Evolutionary conservation across 2,329 filamentous ascomycete species (phyloP).

Genomic region (Colletotrichum shisoi): DNA sequence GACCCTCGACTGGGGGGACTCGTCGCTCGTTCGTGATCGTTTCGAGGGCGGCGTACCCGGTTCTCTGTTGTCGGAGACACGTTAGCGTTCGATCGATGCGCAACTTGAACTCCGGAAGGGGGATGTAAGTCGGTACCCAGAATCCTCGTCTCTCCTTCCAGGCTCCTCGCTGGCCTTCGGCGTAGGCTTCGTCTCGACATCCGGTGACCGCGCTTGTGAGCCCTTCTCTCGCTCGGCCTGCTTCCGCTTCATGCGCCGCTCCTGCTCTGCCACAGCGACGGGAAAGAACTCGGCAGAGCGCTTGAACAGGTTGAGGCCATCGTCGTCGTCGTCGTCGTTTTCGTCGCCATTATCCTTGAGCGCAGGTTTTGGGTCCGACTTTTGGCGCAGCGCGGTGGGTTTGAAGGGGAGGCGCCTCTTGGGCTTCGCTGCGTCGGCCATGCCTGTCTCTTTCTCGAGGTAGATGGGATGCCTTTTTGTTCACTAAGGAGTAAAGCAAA

Average conservation of each 20-base stretch:
- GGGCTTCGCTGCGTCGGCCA: conserved; percentile 38
- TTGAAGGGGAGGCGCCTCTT: conserved; percentile 60
- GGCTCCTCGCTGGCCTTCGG: conserved; percentile 17
- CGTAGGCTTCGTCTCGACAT: conserved; percentile 1
- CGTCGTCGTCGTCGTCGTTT: conserved; percentile 48
- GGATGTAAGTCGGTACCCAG: conserved; percentile 3
- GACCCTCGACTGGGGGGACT: conserved; percentile 30
- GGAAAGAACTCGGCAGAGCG: conserved; percentile 60
- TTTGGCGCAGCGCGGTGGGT: conserved; percentile 54
- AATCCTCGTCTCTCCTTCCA: conserved; percentile 39
- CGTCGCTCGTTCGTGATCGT: conserved; percentile 44
- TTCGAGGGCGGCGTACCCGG: conserved; percentile 51
- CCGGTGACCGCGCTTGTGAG: conserved; percentile 26
- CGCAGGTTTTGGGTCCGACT: conserved; percentile 44
- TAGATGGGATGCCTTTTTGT: not conserved
- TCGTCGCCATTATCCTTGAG: conserved; percentile 35
- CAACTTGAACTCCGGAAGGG: not conserved
- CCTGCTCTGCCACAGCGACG: conserved; percentile 53
- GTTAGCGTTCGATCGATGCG: conserved; percentile 36
- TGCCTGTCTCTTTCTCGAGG: not conserved
- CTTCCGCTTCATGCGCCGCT: conserved; percentile 42
- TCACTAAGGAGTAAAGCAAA: not conserved
- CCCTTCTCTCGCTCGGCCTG: conserved; percentile 31
- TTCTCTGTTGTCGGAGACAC: conserved; percentile 42
- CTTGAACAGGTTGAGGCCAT: conserved; percentile 59